A percentile compares a stretch with the other conserved stretches of the same genome.
phyloP scores from a whole-genome alignment of 2,329 filamentous ascomycete species.

The Arthrobotrys musiformis region DNA sequence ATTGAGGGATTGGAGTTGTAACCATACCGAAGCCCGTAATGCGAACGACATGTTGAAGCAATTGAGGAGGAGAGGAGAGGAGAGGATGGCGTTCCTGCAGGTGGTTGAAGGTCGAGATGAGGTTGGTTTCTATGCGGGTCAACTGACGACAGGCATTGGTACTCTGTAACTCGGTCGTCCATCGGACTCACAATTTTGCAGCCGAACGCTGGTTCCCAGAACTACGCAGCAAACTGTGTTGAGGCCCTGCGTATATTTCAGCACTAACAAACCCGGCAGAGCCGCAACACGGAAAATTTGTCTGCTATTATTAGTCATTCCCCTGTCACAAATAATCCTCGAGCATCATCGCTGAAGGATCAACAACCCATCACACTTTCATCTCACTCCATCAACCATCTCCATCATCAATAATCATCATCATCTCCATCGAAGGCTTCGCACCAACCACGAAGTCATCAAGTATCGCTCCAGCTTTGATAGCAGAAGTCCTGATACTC shows the following conservation, averaged over 20 bases:
- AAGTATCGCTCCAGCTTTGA: slow-evolving; percentile 50
- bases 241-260: not conserved
- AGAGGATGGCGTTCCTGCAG: slow-evolving; percentile 8
- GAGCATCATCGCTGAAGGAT: slow-evolving; percentile 25
- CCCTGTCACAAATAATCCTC: slow-evolving; percentile 27
- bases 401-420: slow-evolving; percentile 18
- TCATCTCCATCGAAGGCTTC: slow-evolving; percentile 39
- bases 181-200: slow-evolving; percentile 53
- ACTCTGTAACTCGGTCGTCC: slow-evolving; percentile 27
- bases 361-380: slow-evolving; percentile 19
- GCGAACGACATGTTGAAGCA: slow-evolving; percentile 55
- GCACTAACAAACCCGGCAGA: slow-evolving; percentile 18
- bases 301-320: slow-evolving; percentile 48
- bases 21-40: slow-evolving; percentile 52
- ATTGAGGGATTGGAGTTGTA: slow-evolving; percentile 9
- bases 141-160: slow-evolving; percentile 44
- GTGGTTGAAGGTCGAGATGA: slow-evolving; percentile 44
- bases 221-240: not conserved
- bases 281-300: slow-evolving; percentile 35
- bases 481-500: slow-evolving; percentile 42
- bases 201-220: not conserved
- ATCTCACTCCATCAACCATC: slow-evolving; percentile 39
- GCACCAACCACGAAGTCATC: slow-evolving; percentile 24
- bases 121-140: slow-evolving; percentile 35
- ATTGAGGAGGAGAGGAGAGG: slow-evolving; percentile 48